Evolutionary conservation across 202 grass and related monocot species (phyloP).

Genomic region (Carex sylvatica): DNA sequence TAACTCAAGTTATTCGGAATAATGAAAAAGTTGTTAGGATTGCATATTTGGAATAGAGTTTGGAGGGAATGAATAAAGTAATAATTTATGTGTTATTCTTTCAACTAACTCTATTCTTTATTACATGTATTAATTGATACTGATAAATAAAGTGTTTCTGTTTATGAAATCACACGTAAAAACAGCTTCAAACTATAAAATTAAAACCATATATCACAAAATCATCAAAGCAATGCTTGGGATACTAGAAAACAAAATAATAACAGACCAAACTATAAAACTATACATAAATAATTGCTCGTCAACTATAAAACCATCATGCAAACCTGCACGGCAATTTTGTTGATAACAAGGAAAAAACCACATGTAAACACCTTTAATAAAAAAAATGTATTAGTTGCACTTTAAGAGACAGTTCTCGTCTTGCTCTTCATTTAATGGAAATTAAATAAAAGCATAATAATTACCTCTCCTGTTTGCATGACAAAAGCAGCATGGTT

Average conservation of each 20-base stretch:
- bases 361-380: slow-evolving; percentile 91
- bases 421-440: background rate
- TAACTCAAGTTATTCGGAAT: too few species aligned
- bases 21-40: too few species aligned
- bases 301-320: too few species aligned
- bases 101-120: background rate
- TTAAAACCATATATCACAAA: background rate
- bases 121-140: background rate
- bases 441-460: slow-evolving; percentile 11
- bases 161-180: background rate
- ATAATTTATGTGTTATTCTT: too few species aligned
- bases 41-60: too few species aligned
- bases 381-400: slow-evolving; percentile 23
- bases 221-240: background rate
- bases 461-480: slow-evolving; percentile 84
- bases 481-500: slow-evolving; percentile 90
- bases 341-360: background rate
- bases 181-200: slow-evolving; percentile 8
- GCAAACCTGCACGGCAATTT: too few species aligned
- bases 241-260: slow-evolving; percentile 18
- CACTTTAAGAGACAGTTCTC: background rate
- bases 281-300: slow-evolving; percentile 10
- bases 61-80: too few species aligned
- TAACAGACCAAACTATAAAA: slow-evolving; percentile 23
- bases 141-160: background rate